Base-by-base conservation (phyloP, 2,329 filamentous ascomycete genomes). In the Chaetomiaceae sp. region DNA sequence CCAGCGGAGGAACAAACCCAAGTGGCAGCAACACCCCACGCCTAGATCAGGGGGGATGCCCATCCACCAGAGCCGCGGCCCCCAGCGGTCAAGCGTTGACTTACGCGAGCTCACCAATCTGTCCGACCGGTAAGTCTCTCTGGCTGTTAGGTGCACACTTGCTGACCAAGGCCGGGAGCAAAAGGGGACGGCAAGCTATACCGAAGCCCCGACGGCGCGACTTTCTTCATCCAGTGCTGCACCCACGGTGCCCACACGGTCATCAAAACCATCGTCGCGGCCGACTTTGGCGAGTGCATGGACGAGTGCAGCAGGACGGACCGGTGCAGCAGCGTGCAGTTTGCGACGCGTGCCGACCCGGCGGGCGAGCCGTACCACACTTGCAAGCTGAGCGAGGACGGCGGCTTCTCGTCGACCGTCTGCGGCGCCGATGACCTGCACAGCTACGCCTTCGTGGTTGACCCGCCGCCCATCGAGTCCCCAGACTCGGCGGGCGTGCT, bases 291-390 rank as follows among this genome's bases (percentile, higher is more conserved):
- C 17, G 41, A 33, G 7, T 43, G 41, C 13, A 43, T 43, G 41
- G 27, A 43, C 27, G 41, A 43, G 17, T 43, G 41, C 41, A 43
- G 41, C 41, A 43, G 16, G 41, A 43, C 41, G 41, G 41, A 43
- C 41, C 1, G 4, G 41, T 43, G 41, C 16, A 33, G 41, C 41
- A 43, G 41, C 14, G 41, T 43, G 27, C 17, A 33, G 41, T 43
- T 43, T 31, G 25, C 33, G 41, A 27, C 41, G 9, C 41, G 25
- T 37, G 34, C 34, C 34, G 16, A 19, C 17, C n/a, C 34, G 6
- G n/a, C n/a, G 34, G n/a, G n/a, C 5, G 17, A 37, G n/a, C 34
- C n/a, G 34, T 37, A 37, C 17, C 34, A 37, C 34, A 20, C 9
- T 2, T 37, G 34, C 34, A 37, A 37, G 34, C 34, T 37, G 34